Percentiles rank a stretch among this genome's conserved stretches.
These are phyloP conservation scores for Xerocomus cyaneibrunnescens DNA, from an alignment of 1,284 basidiomycete species.

Conservation along the genomic window DNA sequence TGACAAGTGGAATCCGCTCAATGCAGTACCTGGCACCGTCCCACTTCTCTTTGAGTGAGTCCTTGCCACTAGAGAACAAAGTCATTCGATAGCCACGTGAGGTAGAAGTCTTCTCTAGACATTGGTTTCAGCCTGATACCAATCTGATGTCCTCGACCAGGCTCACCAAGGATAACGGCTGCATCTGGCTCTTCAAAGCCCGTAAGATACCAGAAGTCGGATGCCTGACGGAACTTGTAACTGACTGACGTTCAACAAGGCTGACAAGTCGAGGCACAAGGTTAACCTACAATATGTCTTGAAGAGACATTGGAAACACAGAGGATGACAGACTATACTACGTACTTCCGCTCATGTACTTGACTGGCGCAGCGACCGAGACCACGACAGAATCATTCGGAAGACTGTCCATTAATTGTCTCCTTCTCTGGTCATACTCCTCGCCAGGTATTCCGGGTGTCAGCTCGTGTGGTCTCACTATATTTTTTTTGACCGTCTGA, in stretches of 20 bases:
- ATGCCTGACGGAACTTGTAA: slow-evolving; percentile 94
- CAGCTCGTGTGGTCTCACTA: slow-evolving; percentile 63
- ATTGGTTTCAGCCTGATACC: slow-evolving; percentile 1
- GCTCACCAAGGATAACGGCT: slow-evolving; percentile 77
- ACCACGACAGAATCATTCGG: slow-evolving; percentile 81
- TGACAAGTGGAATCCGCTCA: background rate
- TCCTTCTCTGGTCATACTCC: slow-evolving; percentile 85
- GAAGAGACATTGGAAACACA: slow-evolving; percentile 13
- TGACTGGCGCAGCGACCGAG: slow-evolving; percentile 76
- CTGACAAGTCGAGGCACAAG: background rate
- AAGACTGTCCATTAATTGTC: slow-evolving; percentile 71
- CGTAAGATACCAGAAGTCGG: slow-evolving; percentile 93
- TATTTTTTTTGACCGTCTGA: slow-evolving; percentile 4
- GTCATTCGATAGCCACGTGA: slow-evolving; percentile 85
- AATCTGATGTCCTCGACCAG: background rate
- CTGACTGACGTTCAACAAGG: slow-evolving; percentile 42
- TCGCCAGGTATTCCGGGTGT: slow-evolving; percentile 81
- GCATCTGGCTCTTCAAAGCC: slow-evolving; percentile 95
- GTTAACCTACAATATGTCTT: slow-evolving; percentile 49
- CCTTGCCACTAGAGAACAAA: slow-evolving; percentile 81
- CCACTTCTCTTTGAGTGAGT: slow-evolving; percentile 85
- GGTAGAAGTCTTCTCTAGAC: slow-evolving; percentile 59
- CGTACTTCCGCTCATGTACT: slow-evolving; percentile 87
- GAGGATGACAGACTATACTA: slow-evolving; percentile 23
- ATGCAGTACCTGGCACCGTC: slow-evolving; percentile 72